Evolutionary conservation across 257 asterid species (phyloP).

Genomic region (Nicotiana sylvestris): DNA sequence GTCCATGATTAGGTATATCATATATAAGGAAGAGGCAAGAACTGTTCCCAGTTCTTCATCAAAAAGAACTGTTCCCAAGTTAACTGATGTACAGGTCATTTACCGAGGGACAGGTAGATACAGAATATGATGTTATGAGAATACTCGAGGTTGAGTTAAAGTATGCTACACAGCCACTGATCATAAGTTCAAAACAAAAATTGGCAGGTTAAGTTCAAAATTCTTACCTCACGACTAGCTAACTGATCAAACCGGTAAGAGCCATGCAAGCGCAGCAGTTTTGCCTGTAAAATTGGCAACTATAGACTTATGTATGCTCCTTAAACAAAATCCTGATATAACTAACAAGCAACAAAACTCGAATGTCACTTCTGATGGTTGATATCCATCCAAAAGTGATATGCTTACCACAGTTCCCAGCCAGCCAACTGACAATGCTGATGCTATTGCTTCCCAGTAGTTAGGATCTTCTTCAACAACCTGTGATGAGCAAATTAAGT

Average conservation of each 20-base stretch:
- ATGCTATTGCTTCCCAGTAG: conserved; percentile 85
- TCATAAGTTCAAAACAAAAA: background rate
- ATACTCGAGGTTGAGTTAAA: background rate
- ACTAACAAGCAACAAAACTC: background rate
- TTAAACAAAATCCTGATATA: background rate
- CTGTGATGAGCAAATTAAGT: conserved; percentile 31
- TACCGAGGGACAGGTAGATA: background rate
- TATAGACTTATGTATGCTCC: background rate
- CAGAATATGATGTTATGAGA: background rate
- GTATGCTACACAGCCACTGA: background rate
- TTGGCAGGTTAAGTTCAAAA: background rate
- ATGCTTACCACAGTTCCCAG: conserved; percentile 74
- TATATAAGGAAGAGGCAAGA: background rate
- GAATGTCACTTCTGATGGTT: background rate
- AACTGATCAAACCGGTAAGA: conserved; percentile 80
- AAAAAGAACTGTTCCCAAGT: background rate
- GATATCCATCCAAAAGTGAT: background rate
- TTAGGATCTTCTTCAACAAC: conserved; percentile 78
- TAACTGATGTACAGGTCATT: background rate
- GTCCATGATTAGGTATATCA: background rate
- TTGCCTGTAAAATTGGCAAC: conserved; percentile 49
- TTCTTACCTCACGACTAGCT: conserved; percentile 74
- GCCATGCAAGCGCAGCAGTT: conserved; percentile 86
- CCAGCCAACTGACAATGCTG: conserved; percentile 97
- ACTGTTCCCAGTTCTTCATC: background rate